Base-by-base conservation (phyloP, 2,329 filamentous ascomycete species). In the Cytospora paraplurivora region DNA sequence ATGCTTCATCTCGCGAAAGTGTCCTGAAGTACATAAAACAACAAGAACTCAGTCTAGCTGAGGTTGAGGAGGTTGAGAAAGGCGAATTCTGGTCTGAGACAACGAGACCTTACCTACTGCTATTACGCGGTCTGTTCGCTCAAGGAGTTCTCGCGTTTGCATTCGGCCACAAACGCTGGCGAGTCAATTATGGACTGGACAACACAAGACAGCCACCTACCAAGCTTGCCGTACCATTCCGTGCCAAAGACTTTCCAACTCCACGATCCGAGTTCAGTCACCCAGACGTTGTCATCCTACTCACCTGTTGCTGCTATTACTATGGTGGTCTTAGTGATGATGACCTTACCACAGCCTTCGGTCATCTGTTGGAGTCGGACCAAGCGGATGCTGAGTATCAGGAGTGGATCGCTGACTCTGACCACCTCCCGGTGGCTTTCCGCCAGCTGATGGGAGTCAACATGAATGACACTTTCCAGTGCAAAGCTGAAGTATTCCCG, bases 161-260 rank as follows among this genome's bases (percentile, higher is more conserved):
- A 0, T 73, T 90, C 0, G 72, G 74, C 0, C 73, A 81, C 15
- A 90, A 90, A 68, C 76, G 87, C 1, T 91, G 85, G 84, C 74
- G 83, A 3, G 87, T 91, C 0, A 82, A 89, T 60, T 91, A 87
- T 64, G 88, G 88, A 0, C 75, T 84, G 0, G 81, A 86, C 68
- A 64, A 68, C 0, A 69, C 65, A 0, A 72, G 84, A 2, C 67
- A 67, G 0, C 81, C 78, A 0, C 80, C 78, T 0, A 83, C 80
- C 0, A 75, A 71, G 56, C 77, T 89, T 0, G 82, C 83, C 0
- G 84, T 90, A 0, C 87, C 86, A 0, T 90, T 81, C 66, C 77
- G 77, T 10, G 85, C 85, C 0, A 89, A 89, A 62, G 86, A 86
- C 56, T 79, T 68, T 3, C 86, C 85, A 0, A 76, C 82, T 0